A percentile compares a stretch with the other conserved stretches of the same genome.
These are phyloP conservation scores for Aspergillus fumigatus DNA, from an alignment of 2,329 filamentous ascomycete genomes.

Conservation along the genomic window DNA sequence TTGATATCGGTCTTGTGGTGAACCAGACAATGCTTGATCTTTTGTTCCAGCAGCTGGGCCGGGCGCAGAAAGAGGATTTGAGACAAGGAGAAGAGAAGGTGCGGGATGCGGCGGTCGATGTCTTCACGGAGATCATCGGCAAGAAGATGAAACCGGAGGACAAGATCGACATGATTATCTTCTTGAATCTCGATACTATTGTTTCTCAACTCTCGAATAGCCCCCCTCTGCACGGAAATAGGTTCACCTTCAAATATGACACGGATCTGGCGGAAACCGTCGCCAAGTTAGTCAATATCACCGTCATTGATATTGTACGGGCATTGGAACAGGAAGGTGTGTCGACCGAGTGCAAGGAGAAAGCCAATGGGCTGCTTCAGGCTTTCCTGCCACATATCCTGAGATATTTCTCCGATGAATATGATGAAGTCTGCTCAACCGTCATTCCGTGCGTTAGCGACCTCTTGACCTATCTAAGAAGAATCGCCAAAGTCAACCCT, in stretches of 20 bases:
- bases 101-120: conserved; percentile 85
- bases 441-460: conserved; percentile 93
- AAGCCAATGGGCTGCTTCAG: conserved; percentile 76
- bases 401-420: conserved; percentile 95
- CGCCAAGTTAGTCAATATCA: conserved; percentile 90
- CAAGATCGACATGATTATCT: conserved; percentile 90
- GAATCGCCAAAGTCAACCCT: conserved; percentile 59
- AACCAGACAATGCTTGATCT: conserved; percentile 82
- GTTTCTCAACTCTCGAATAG: conserved; percentile 81
- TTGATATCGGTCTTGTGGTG: conserved; percentile 89
- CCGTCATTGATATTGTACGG: conserved; percentile 79
- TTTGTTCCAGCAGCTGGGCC: conserved; percentile 82
- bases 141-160: conserved; percentile 97
- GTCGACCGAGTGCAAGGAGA: conserved; percentile 61
- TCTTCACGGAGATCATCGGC: conserved; percentile 89
- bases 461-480: conserved; percentile 83
- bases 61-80: conserved; percentile 56
- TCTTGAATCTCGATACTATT: conserved; percentile 81
- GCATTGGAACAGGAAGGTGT: conserved; percentile 67
- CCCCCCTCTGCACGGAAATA: conserved; percentile 71
- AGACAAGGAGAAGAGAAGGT: conserved; percentile 73
- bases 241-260: conserved; percentile 82
- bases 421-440: conserved; percentile 94
- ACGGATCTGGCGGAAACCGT: conserved; percentile 93
- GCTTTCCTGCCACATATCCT: conserved; percentile 81